Evolutionary conservation across 2,329 filamentous ascomycete genomes (phyloP).

Genomic region (Fusarium sororula): DNA sequence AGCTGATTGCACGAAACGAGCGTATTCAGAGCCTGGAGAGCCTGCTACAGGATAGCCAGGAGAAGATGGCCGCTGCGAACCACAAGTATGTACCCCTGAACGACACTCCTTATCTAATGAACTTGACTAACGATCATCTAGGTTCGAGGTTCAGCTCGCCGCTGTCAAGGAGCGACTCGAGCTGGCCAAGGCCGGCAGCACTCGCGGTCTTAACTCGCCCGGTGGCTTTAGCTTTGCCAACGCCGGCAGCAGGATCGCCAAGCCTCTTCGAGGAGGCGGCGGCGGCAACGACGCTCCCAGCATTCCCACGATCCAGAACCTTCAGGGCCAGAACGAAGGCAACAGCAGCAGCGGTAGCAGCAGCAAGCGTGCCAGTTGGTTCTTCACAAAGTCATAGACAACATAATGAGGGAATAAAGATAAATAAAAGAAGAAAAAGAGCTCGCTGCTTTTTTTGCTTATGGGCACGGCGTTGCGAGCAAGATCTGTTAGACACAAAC

Average conservation of each 20-base stretch:
- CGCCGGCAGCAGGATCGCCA: constrained; percentile 73
- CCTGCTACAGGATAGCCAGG: constrained; percentile 94
- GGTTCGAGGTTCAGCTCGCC: constrained; percentile 96
- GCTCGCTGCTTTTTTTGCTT: constrained; percentile 38
- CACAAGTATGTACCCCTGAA: constrained; percentile 77
- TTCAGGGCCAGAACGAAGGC: constrained; percentile 50
- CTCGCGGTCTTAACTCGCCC: constrained; percentile 78
- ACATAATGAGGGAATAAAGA: constrained; percentile 28
- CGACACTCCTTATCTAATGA: background rate
- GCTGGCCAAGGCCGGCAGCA: constrained; percentile 90
- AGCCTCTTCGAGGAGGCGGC: constrained; percentile 73
- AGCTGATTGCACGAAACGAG: constrained; percentile 95
- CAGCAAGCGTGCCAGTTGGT: constrained; percentile 78
- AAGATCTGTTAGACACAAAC: constrained; percentile 34
- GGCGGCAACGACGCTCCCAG: constrained; percentile 55
- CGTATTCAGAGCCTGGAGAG: constrained; percentile 93
- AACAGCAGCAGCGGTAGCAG: constrained; percentile 46
- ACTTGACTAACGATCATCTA: constrained; percentile 53
- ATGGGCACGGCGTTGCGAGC: constrained; percentile 42
- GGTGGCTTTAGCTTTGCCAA: constrained; percentile 76
- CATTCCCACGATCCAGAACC: constrained; percentile 65
- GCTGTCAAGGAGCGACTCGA: constrained; percentile 98
- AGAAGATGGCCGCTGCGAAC: constrained; percentile 96
- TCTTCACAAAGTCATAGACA: constrained; percentile 70
- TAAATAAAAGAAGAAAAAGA: constrained; percentile 33